Percentiles rank a stretch among this genome's conserved stretches.
Conservation (phyloP, 169 alveolate genomes). For the Cryptosporidium canis region DNA sequence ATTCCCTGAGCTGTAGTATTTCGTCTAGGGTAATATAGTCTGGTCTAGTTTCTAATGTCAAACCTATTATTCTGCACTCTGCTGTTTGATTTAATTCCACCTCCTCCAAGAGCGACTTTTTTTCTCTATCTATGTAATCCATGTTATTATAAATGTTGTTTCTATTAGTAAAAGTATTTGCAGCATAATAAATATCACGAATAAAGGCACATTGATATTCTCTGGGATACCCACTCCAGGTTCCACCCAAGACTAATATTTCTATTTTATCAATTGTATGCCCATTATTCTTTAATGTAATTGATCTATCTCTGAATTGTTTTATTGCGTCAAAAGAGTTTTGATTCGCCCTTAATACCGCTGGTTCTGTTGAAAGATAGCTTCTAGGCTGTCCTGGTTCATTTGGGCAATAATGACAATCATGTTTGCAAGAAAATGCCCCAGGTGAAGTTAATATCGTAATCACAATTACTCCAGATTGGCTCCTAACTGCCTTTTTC, state of each 20-base stretch:
- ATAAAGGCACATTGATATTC: constrained; percentile 89
- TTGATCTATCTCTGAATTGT: constrained; percentile 92
- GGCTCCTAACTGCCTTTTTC: constrained; percentile 86
- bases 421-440: constrained; percentile 90
- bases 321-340: constrained; percentile 88
- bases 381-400: constrained; percentile 96
- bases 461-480: constrained; percentile 91
- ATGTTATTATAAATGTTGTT: constrained; percentile 48
- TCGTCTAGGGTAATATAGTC: constrained; percentile 90
- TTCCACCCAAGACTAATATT: constrained; percentile 92
- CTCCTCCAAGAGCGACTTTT: constrained; percentile 79
- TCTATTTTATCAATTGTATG: constrained; percentile 92
- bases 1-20: constrained; percentile 82
- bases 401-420: constrained; percentile 93
- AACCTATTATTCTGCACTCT: constrained; percentile 81
- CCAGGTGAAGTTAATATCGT: constrained; percentile 95
- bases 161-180: constrained; percentile 86
- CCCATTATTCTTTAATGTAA: constrained; percentile 90
- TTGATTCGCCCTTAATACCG: constrained; percentile 93
- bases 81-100: constrained; percentile 78
- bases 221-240: constrained; percentile 92
- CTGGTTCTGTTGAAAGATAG: constrained; percentile 95
- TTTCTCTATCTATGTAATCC: constrained; percentile 53
- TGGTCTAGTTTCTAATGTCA: constrained; percentile 92
- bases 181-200: constrained; percentile 93